Percentiles rank a stretch among this genome's conserved stretches.
Evolutionary conservation across 1,139 yeast genomes (phyloP).

Genomic region (Hansenula lynferdii): DNA sequence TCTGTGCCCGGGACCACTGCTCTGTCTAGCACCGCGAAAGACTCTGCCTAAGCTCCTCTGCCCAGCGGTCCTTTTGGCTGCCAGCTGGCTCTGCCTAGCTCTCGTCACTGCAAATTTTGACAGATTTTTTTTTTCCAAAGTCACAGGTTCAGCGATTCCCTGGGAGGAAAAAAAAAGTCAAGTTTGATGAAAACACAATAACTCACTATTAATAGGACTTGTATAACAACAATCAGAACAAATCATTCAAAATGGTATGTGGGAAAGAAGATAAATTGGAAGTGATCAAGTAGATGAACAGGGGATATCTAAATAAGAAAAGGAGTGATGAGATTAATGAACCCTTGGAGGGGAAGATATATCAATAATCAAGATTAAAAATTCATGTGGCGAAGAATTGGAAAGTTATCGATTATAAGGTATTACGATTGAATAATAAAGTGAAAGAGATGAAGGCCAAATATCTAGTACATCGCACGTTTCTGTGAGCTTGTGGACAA

Average conservation of each 20-base stretch:
- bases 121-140: neutral
- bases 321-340: neutral
- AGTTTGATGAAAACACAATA: neutral
- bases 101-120: neutral
- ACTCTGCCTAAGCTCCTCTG: neutral
- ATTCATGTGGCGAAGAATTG: too few species aligned
- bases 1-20: too few species aligned
- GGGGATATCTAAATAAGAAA: neutral
- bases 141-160: neutral
- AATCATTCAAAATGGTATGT: constrained; percentile 33
- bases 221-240: neutral
- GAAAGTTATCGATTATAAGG: too few species aligned
- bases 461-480: too few species aligned
- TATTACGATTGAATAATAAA: too few species aligned
- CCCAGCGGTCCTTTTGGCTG: too few species aligned
- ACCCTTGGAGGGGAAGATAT: too few species aligned
- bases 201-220: neutral
- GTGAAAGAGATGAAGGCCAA: too few species aligned
- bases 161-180: neutral
- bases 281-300: neutral
- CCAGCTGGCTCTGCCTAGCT: too few species aligned
- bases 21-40: neutral
- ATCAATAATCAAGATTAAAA: too few species aligned
- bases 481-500: too few species aligned
- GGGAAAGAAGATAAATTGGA: neutral